Evolutionary conservation across 139 green algal species (phyloP), one percentile per base, ranked within the genome.

Genomic region (Chlamydomonas sp.): DNA sequence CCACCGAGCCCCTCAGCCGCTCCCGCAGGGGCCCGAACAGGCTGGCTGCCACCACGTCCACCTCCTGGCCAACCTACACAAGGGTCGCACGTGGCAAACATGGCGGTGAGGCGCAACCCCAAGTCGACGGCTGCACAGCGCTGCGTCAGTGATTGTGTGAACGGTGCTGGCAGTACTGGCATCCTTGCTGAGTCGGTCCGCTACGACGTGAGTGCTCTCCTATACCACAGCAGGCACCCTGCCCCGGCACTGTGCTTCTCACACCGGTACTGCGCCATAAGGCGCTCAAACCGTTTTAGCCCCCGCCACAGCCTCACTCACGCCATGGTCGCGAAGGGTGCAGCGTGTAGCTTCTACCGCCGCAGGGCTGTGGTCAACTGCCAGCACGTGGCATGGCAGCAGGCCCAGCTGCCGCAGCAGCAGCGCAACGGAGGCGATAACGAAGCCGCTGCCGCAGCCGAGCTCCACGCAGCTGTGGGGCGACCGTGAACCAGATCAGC

Each of bases 361-460:
- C 60, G 79, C 58, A 1, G 69, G 31, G 89, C 91, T 98, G 75
- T 97, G 89, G 88, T 98, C 96, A 9, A 90, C 93, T 3, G 90
- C 92, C 16, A 94, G 58, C 49, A 95, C 63, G n/a, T 85, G 84
- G 63, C 31, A n/a, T 14, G 57, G 58, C n/a, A 59, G 59, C 68
- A 85, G 20, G 2, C n/a, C 2, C 83, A 90, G 74, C 20, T 89
- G 89, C 71, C 62, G 74, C 67, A 98, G 84, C 16, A 97, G 84
- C 67, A 96, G 85, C 0, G 94, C 95, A 0, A 96, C n/a, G 0
- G 97, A 98, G 74, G 91, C 93, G 69, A 96, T 92, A 8, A 98
- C 94, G 82, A 97, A 99, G 17, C 97, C 97, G 74, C 93, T 97
- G 64, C 97, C 97, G 84, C 92, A 94, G 4, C 97, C 97, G 59